Base-by-base conservation (phyloP, 2,329 filamentous ascomycete species). In the Penicillium sp. region DNA sequence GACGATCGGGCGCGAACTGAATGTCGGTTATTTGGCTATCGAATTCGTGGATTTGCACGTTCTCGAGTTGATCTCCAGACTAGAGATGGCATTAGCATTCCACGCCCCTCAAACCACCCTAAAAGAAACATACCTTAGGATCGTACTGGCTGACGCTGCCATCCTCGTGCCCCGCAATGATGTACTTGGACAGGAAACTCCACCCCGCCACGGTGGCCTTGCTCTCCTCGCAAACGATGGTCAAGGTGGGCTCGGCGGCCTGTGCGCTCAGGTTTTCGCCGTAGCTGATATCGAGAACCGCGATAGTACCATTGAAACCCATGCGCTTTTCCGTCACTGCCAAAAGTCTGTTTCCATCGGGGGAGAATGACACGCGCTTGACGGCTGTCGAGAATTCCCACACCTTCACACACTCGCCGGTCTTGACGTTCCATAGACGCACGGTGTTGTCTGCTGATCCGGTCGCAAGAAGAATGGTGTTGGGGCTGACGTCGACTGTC, bases 251-350 rank as follows among this genome's bases (percentile, higher is more conserved):
- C 76, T 96, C 90, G 63, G 89, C 82, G 60, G 77, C 82, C 78
- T 98, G 93, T 70, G 88, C 82, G 56, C 84, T 88, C 49, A 74
- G 57, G 57, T 90, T 77, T 39, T 87, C 80, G 67, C 95, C 89
- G 59, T 84, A 81, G 71, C 82, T 84, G 78, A 98, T 86, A 69
- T 95, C 87, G 67, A 94, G 80, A 57, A 97, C 89, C 55, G 91
- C 84, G 65, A 98, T 96, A 61, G 90, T 95, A 68, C 88, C 88
- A 59, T 97, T 79, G 74, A 88, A 91, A 61, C 93, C 93, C 82
- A 95, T 95, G 65, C 93, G 88, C 85, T 96, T 95, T 78, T 98
- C 93, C 47, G 93, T 98, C 57, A 98, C 90, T 57, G 88, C 91
- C 58, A 98, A 77, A 63, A 98, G 78, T 75, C 87, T 82, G 66